phyloP scores from a whole-genome alignment of 2,329 filamentous ascomycete genomes.

The Dothistroma pini region DNA sequence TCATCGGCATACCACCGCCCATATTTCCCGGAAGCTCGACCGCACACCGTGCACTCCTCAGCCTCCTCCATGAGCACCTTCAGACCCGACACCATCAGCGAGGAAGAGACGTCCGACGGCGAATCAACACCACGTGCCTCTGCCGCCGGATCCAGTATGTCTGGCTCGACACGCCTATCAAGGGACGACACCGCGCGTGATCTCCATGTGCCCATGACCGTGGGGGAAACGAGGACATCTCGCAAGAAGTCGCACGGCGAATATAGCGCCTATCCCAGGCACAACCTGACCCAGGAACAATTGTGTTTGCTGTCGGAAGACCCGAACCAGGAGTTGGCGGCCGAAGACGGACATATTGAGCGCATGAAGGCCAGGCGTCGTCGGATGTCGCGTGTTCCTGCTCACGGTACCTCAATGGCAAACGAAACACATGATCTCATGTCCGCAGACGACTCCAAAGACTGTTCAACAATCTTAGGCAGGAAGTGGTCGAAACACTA shows the following conservation, averaged over 20 bases:
- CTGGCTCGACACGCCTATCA: conserved; percentile 17
- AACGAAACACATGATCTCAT: neutral
- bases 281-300: neutral
- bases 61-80: conserved; percentile 16
- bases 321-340: neutral
- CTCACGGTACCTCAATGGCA: neutral
- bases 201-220: conserved; percentile 18
- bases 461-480: conserved; percentile 11
- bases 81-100: conserved; percentile 17
- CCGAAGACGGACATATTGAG: neutral
- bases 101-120: conserved; percentile 17
- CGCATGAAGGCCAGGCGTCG: neutral
- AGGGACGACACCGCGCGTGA: conserved; percentile 31
- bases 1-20: conserved; percentile 2
- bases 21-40: neutral
- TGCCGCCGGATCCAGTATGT: conserved; percentile 5
- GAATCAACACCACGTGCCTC: conserved; percentile 20
- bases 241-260: neutral
- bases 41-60: conserved; percentile 27
- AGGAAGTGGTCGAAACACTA: conserved; percentile 16
- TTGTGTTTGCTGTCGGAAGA: neutral
- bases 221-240: neutral
- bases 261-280: neutral
- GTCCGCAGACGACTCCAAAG: neutral
- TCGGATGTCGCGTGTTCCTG: neutral